Percentiles rank a stretch among this genome's conserved stretches.
These are phyloP conservation scores for Neophaeococcomyces aloes DNA, from an alignment of 2,329 filamentous ascomycete genomes.

Conservation along the genomic window DNA sequence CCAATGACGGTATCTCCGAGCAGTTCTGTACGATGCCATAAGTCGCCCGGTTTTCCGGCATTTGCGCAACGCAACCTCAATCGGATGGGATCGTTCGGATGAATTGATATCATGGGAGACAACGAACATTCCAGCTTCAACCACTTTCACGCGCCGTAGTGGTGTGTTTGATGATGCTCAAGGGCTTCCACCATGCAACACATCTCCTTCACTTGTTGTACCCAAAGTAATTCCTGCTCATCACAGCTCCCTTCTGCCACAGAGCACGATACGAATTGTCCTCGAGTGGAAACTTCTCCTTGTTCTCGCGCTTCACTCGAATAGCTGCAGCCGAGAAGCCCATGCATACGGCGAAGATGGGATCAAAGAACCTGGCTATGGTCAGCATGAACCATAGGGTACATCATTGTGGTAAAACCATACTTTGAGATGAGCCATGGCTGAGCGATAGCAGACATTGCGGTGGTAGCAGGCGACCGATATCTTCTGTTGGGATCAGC, in stretches of 20 bases:
- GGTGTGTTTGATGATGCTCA: not conserved
- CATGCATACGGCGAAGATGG: conserved; percentile 44
- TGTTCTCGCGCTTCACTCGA: conserved; percentile 46
- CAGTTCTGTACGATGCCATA: too few species aligned
- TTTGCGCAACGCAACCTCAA: too few species aligned
- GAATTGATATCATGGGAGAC: too few species aligned
- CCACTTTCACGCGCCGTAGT: not conserved
- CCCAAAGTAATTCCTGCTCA: conserved; percentile 17
- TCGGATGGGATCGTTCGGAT: too few species aligned
- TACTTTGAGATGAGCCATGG: conserved; percentile 36
- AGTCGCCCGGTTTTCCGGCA: too few species aligned
- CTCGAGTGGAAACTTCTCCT: conserved; percentile 34
- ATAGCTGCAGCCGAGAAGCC: conserved; percentile 42
- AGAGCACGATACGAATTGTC: conserved; percentile 23
- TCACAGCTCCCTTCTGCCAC: conserved; percentile 15
- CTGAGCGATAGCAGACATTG: conserved; percentile 17
- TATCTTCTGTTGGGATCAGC: not conserved
- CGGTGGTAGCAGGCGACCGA: not conserved
- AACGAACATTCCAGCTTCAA: too few species aligned
- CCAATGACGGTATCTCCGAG: too few species aligned
- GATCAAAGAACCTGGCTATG: conserved; percentile 38
- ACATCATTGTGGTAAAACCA: conserved; percentile 6
- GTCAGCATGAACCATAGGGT: not conserved
- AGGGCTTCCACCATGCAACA: not conserved
- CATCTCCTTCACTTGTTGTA: not conserved